Percentiles rank a stretch among this genome's conserved stretches.
Conservation (phyloP, 768 basidiomycete species). For the Macrolepiota albuminosa region DNA sequence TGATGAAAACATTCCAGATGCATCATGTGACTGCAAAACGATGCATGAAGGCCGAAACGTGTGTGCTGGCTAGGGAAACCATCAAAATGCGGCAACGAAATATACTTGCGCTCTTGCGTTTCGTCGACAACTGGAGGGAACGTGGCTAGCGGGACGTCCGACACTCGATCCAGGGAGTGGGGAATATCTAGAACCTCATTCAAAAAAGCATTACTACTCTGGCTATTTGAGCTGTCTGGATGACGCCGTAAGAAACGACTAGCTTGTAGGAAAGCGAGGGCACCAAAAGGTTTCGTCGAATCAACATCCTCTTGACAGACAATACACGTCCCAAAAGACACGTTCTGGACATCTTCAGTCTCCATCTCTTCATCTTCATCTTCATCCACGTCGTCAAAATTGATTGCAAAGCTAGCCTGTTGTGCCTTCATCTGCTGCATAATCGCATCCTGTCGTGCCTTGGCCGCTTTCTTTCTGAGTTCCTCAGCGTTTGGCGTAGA, state of each 20-base stretch:
- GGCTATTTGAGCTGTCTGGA: slow-evolving; percentile 60
- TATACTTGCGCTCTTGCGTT: slow-evolving; percentile 38
- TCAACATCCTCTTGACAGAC: slow-evolving; percentile 96
- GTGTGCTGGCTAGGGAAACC: slow-evolving; percentile 68
- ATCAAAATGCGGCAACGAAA: slow-evolving; percentile 53
- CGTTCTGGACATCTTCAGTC: slow-evolving; percentile 40
- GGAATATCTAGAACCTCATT: slow-evolving; percentile 68
- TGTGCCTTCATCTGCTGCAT: slow-evolving; percentile 96
- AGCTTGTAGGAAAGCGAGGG: slow-evolving; percentile 82
- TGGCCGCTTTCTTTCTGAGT: slow-evolving; percentile 79
- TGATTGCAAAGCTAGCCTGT: slow-evolving; percentile 80
- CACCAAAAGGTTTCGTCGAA: slow-evolving; percentile 69
- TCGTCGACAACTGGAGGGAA: slow-evolving; percentile 54
- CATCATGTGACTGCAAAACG: slow-evolving; percentile 96
- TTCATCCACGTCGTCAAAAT: slow-evolving; percentile 68
- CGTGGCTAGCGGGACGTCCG: slow-evolving; percentile 20
- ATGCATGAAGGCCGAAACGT: slow-evolving; percentile 81
- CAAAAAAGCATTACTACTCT: slow-evolving; percentile 45
- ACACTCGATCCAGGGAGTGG: slow-evolving; percentile 58
- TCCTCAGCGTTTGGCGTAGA: slow-evolving; percentile 51
- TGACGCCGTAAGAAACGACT: slow-evolving; percentile 79
- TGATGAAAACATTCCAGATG: slow-evolving; percentile 92
- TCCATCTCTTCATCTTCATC: slow-evolving; percentile 66
- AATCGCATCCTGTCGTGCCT: slow-evolving; percentile 87
- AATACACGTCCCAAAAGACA: slow-evolving; percentile 89